Base-by-base conservation (phyloP, 2,329 filamentous ascomycete genomes). In the Arthrobotrys entomopaga region DNA sequence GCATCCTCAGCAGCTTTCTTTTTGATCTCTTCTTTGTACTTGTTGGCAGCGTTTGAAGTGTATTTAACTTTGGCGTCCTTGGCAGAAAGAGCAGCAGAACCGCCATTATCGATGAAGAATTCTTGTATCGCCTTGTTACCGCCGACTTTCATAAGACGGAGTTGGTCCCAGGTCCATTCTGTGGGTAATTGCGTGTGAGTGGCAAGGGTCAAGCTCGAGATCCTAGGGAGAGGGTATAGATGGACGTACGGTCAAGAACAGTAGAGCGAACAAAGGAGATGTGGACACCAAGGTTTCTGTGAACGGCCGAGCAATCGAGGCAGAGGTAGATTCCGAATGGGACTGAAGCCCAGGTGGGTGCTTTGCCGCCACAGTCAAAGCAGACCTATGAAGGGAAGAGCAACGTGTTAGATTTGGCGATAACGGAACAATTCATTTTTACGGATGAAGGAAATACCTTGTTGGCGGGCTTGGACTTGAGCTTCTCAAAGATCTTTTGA, bases 161-260 rank as follows among this genome's bases (percentile, higher is more conserved):
- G 87, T 82, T 99, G 95, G 78, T 97, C 93, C 95, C 95, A 99
- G 91, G 97, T 93, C 95, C 95, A 99, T 85, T 92, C 90, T 91
- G 26, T 61, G 15, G 22, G 13, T 43, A 79, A 49, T 60, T 22
- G 57, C 69, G 42, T 52, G 34, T 52, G 42, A 63, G 65, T 60
- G 53, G 8, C 50, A 53, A 48, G 40, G 54, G 13, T 65, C 40
- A n/a, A 43, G 34, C n/a, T 54, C 10, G 40, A n/a, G 40, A 22
- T 13, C 24, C 43, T 58, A 65, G 59, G 29, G 50, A 49, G 52
- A 40, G 43, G 50, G 24, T 11, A 22, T 22, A 15, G 16, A 57
- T 6, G 46, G 52, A 85, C 92, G 81, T 91, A 98, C 94, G 93
- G 82, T 99, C 95, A 82, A 99, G 91, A 82, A 97, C 97, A 76